These are phyloP conservation scores for Circinella minor DNA, from an alignment of 371 early-diverging fungal species.

Conservation along the genomic window DNA sequence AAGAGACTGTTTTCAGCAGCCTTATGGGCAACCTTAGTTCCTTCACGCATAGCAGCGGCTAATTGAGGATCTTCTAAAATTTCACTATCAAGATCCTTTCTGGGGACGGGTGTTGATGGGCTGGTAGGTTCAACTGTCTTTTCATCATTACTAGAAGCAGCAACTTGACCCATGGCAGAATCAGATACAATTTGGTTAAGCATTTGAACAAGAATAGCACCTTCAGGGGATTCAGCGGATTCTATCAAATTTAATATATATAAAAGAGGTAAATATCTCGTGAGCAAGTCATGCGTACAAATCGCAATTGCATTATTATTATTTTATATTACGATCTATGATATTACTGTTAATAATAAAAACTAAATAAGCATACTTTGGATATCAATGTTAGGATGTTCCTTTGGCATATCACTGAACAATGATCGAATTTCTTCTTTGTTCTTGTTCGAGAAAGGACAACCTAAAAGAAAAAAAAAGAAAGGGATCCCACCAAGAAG, in stretches of 20 bases:
- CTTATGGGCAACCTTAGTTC: slow-evolving; percentile 62
- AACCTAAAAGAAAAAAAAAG: slow-evolving; percentile 27
- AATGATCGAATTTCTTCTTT: slow-evolving; percentile 40
- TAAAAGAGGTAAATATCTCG: not conserved
- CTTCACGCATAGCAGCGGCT: slow-evolving; percentile 58
- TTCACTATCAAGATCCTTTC: slow-evolving; percentile 6
- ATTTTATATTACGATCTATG: no score
- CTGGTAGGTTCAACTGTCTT: slow-evolving; percentile 6
- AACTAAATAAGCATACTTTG: slow-evolving; percentile 24
- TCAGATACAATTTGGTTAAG: slow-evolving; percentile 39
- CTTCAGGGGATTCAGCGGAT: slow-evolving; percentile 44
- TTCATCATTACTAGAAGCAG: slow-evolving; percentile 10
- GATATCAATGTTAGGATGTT: slow-evolving; percentile 45
- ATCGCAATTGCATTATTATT: not conserved
- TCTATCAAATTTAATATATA: slow-evolving; percentile 19
- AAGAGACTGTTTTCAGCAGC: slow-evolving; percentile 66
- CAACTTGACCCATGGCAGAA: slow-evolving; percentile 28
- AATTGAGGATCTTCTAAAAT: slow-evolving; percentile 49
- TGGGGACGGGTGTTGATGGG: slow-evolving; percentile 5
- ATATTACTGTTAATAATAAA: no score
- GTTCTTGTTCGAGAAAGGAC: slow-evolving; percentile 48
- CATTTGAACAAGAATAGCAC: slow-evolving; percentile 40
- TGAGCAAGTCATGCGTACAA: slow-evolving; percentile 1
- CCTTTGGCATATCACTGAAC: slow-evolving; percentile 40
- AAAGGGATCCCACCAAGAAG: not conserved